Evolutionary conservation across 805 yeast genomes (phyloP), one percentile per base, ranked within the genome.

Genomic region (Myxozyma udenii): DNA sequence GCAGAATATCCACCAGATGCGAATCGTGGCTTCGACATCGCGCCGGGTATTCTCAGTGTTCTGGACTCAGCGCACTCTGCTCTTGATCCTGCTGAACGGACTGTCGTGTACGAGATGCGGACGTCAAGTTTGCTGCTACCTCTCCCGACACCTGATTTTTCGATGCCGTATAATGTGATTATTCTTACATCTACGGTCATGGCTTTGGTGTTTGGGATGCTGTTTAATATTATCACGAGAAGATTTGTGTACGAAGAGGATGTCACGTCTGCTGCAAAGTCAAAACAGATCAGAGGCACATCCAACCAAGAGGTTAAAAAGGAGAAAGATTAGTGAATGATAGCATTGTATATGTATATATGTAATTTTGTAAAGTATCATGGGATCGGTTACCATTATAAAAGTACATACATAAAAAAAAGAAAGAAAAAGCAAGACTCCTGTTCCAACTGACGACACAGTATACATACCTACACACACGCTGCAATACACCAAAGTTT

Each of bases 1-100:
- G 85, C 89, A 2, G 98, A 93, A 66, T 93, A 93, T 64, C 98
- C 98, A n/a, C 98, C 98, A 1, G 98, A 93, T 73, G 98, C 98
- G 1, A 93, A 93, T 66, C 97, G 93, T 62, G 98, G 98, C 0
- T 93, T 93, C 69, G 91, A 90, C 53, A 81, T 93, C 40, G 93
- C 93, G 22, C 95, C 98, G 2, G 95, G 95, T 3, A 84, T 87
- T 9, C 74, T 88, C 11, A 77, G 84, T 2, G 78, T 87, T 0
- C 46, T 82, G 6, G 66, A 73, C 72, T 51, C 61, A 26, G 64
- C 65, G 12, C 52, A 62, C 11, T 57, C 41, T 28, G 54, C 37
- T 11, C 14, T 28, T 9, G 14, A 9, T 9, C 14, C 33, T 9
- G 14, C 33, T 28, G 33, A 14, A 28, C 33, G 14, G 14, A 25